Base-by-base conservation (phyloP, 1,284 basidiomycete genomes). In the Leccinum olivaceoglutinosum region DNA sequence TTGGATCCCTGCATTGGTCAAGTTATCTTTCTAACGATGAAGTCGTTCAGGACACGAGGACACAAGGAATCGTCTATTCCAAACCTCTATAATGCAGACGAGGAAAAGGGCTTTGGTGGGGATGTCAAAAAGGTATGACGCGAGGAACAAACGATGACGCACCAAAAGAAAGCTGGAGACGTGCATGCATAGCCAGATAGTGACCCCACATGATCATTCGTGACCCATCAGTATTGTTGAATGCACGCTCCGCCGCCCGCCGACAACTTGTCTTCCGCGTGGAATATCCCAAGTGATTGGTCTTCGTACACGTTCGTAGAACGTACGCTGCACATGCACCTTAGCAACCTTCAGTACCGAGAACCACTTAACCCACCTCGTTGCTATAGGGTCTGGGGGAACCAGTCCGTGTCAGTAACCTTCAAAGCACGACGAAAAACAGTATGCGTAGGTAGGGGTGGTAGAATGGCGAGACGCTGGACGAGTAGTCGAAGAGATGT, bases 241-340 rank as follows among this genome's bases (percentile, higher is more conserved):
- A 84, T 8, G 76, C 74, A 1, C 73, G 75, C 73, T 85, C 82
- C n/a, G 82, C 81, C 1, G 29, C 29, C 29, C 29, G 80, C 78
- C 3, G 75, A 73, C 2, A 80, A 74, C 2, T 83, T 78, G 3
- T 84, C 78, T 0, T 82, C 78, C 8, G 83, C 78, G 12, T 80
- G 77, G 70, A 87, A 95, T 41, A 96, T 78, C 1, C 93, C 93
- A 12, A 94, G 80, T 0, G 90, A 91, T 64, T 85, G 86, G 70
- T 98, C 95, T 74, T 99, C 96, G 75, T 98, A 98, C 1, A 98
- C 96, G 75, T 98, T 98, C 21, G 96, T 98, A n/a, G 92, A 87
- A n/a, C 96, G 91, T 10, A 99, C 93, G 68, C 89, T 90, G 51
- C 14, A 9, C 69, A 59, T 5, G 4, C 10, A 59, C 29, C n/a